phyloP scores from a whole-genome alignment of 2,329 filamentous ascomycete species.

The Aspergillus sp. region DNA sequence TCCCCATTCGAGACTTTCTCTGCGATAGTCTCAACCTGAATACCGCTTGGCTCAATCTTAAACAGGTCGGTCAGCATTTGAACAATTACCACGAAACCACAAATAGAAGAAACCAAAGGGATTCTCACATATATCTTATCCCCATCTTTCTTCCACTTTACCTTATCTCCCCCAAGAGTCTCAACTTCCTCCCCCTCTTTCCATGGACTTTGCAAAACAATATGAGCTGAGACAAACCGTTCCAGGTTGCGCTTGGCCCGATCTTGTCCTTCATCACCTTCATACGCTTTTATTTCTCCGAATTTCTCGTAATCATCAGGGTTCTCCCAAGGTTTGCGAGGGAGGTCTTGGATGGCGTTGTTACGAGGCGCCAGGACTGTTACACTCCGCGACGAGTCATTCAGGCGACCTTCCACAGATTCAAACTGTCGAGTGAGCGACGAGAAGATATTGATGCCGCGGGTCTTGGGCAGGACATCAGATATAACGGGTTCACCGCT shows the following conservation, averaged over 20 bases:
- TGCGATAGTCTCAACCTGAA: slow-evolving; percentile 73
- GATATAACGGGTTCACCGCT: slow-evolving; percentile 65
- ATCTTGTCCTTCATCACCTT: slow-evolving; percentile 71
- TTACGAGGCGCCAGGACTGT: slow-evolving; percentile 89
- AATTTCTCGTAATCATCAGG: slow-evolving; percentile 68
- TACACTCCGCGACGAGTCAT: slow-evolving; percentile 66
- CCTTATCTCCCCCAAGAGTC: slow-evolving; percentile 65
- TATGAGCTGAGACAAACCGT: slow-evolving; percentile 81
- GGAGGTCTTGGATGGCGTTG: slow-evolving; percentile 71
- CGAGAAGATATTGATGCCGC: slow-evolving; percentile 80
- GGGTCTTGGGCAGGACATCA: slow-evolving; percentile 78
- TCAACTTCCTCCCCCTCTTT: slow-evolving; percentile 63
- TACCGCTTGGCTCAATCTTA: slow-evolving; percentile 66
- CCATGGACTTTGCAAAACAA: slow-evolving; percentile 77
- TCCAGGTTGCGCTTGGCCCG: slow-evolving; percentile 74
- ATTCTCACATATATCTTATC: slow-evolving; percentile 64
- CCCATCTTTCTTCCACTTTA: slow-evolving; percentile 77
- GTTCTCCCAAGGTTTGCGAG: slow-evolving; percentile 73
- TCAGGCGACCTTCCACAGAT: slow-evolving; percentile 66
- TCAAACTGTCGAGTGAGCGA: slow-evolving; percentile 75
- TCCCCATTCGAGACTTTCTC: slow-evolving; percentile 84
- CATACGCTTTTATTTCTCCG: slow-evolving; percentile 68
- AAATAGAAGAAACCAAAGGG: background rate
- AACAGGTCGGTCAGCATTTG: slow-evolving; percentile 12
- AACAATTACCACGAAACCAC: background rate